Evolutionary conservation across 2,329 filamentous ascomycete species (phyloP), one percentile per base, ranked within the genome.

Genomic region (Aspergillus sp.): DNA sequence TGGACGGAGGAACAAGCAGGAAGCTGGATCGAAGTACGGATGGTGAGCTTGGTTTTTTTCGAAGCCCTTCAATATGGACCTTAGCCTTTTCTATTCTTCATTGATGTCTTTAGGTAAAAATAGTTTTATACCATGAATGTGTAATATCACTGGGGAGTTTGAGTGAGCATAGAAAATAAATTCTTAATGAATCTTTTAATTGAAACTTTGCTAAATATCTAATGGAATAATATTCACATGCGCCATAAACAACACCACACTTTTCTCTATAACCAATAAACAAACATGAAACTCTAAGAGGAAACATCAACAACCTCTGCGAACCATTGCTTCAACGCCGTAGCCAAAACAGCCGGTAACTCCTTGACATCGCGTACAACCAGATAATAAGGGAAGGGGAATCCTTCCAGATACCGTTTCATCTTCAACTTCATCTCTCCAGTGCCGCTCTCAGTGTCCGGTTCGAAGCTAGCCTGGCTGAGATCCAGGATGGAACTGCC

Each of bases 301-400:
- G 76, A 77, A 42, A 77, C 70, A 67, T 78, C 77, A 29, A 85
- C 85, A 67, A 88, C 85, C 71, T 88, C 86, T 4, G 90, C 88
- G 82, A 99, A 97, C 96, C 96, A 99, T 66, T 96, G 96, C 78
- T 94, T 89, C 79, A 99, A 78, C 66, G 96, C 84, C 29, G 90
- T 90, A 14, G 92, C 91, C 76, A 99, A 77, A 49, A 97, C 93
- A 36, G 87, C 88, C 4, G 96, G 95, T 71, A 99, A 81, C 77
- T 99, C 95, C 70, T 90, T 88, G 52, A 99, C 87, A 78, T 98
- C 87, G 65, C 94, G 88, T 59, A 99, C 95, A 67, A 99, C 91
- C 57, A 99, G 80, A 74, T 98, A 99, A 80, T 97, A 99, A 74
- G 90, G 88, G 79, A 99, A 99, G 0, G 96, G 95, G 76, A 99